Evolutionary conservation across 192 early-diverging fungal genomes (phyloP), one percentile per base, ranked within the genome.

Genomic region (Hyaloraphidium curvatum): DNA sequence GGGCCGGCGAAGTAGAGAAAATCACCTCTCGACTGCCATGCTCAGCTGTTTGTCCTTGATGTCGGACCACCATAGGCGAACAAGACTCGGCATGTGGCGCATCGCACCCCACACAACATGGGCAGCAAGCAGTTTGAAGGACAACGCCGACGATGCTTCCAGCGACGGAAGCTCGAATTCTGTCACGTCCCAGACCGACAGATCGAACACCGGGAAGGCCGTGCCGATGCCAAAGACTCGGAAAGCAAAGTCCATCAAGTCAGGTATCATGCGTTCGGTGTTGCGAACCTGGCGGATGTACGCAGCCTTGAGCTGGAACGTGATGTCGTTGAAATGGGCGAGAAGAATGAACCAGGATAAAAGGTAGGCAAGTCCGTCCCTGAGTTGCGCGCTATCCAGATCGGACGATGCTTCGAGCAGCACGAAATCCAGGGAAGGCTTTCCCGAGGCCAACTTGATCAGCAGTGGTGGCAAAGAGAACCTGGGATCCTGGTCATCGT

Each of bases 21-120:
- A 52, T 16, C 61, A 80, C 70, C 62, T 67, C 56, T 89, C 86
- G 27, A 89, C 75, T 1, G 76, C 76, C 35, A 84, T 59, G 19
- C 62, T 72, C 31, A 84, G 53, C 56, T 89, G 87, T 7, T 86
- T 65, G 28, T 82, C 68, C 62, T 83, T 85, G 67, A 79, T 81
- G 56, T 84, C 76, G 2, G 74, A 68, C 81, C 84, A 90, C 84
- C 84, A 90, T 4, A 66, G 64, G 50, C 83, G 64, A 5, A 83
- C 79, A 53, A 89, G 64, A 16, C 80, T 72, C 0, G 87, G 84
- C 3, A 79, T 62, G 39, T 72, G 63, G 19, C 65, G 62, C 7
- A 90, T 55, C 23, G 70, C 55, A 0, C 72, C 62, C 58, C 73
- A 82, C 54, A 86, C 87, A 11, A 87, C 17, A 63, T 89, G 84